These are phyloP conservation scores for Leccinum variabile DNA, from an alignment of 1,284 basidiomycete species.

Conservation along the genomic window DNA sequence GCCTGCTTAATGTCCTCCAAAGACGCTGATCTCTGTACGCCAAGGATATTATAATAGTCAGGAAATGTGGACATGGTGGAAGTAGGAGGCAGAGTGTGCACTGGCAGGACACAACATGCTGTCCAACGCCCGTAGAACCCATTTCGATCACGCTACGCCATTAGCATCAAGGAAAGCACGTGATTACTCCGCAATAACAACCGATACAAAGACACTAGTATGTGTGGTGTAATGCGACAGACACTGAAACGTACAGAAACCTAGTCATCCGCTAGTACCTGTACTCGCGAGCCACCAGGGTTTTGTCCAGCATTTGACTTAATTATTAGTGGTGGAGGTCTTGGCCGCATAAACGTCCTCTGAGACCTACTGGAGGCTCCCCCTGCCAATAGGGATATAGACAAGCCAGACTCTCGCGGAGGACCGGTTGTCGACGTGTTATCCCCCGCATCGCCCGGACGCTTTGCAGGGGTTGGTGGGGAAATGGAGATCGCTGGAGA, in stretches of 20 bases:
- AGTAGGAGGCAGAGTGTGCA: constrained; percentile 8
- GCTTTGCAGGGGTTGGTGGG: too few species aligned
- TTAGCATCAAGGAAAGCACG: constrained; percentile 16
- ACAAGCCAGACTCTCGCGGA: constrained; percentile 5
- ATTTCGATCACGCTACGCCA: constrained; percentile 12
- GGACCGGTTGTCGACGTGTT: constrained; percentile 38
- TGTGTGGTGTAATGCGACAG: constrained; percentile 7
- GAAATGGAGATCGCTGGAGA: too few species aligned
- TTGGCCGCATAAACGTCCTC: constrained; percentile 44
- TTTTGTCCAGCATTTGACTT: constrained; percentile 13
- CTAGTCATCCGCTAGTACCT: constrained; percentile 26
- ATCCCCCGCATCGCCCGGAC: too few species aligned
- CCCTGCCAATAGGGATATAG: constrained; percentile 23
- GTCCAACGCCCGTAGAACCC: constrained; percentile 3
- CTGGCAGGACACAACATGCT: constrained; percentile 11
- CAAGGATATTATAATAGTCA: constrained; percentile 73
- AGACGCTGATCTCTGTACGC: constrained; percentile 57
- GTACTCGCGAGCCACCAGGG: constrained; percentile 10
- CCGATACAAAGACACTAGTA: not conserved
- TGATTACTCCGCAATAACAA: constrained; percentile 16
- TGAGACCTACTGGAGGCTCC: constrained; percentile 30
- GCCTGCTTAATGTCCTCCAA: constrained; percentile 76
- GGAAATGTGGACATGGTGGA: constrained; percentile 62
- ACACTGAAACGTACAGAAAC: not conserved
- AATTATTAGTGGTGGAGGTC: constrained; percentile 41